Evolutionary conservation across 169 alveolate genomes (phyloP).

Genomic region (Sarcocystis neurona): DNA sequence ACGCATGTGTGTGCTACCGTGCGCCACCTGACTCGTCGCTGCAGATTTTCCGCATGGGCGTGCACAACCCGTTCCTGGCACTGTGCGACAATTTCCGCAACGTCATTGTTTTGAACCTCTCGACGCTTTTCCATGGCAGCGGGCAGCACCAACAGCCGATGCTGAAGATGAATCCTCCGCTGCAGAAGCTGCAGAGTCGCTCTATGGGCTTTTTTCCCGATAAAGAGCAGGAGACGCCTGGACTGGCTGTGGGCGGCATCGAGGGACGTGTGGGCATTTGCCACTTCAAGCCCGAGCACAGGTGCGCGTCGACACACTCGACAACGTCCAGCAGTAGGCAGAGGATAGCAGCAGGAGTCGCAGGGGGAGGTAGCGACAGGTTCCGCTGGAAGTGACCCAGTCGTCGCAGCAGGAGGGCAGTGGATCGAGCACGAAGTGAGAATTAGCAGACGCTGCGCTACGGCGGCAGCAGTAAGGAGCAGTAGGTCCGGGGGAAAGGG

Average conservation of each 20-base stretch:
- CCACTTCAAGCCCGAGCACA: slow-evolving; percentile 44
- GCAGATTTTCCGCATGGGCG: slow-evolving; percentile 37
- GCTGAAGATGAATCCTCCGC: slow-evolving; percentile 26
- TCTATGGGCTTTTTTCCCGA: slow-evolving; percentile 58
- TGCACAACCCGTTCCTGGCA: slow-evolving; percentile 57
- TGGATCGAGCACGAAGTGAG: not conserved
- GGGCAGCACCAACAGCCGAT: slow-evolving; percentile 52
- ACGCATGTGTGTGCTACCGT: not conserved
- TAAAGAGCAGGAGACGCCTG: slow-evolving; percentile 53
- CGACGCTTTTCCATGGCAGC: slow-evolving; percentile 11
- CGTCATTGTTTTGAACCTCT: slow-evolving; percentile 39
- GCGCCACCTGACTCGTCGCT: too few species aligned
- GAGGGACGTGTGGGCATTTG: slow-evolving; percentile 60
- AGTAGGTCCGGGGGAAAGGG: not conserved
- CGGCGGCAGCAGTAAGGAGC: not conserved
- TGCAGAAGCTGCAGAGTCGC: slow-evolving; percentile 61
- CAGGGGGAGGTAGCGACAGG: not conserved
- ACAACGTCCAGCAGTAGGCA: not conserved
- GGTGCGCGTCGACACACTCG: slow-evolving; percentile 18
- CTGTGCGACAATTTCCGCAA: slow-evolving; percentile 59
- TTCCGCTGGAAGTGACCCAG: not conserved
- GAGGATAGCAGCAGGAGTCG: not conserved
- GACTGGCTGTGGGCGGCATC: slow-evolving; percentile 59
- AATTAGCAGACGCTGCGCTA: not conserved
- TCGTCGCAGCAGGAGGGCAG: not conserved